phyloP scores from a whole-genome alignment of 139 green algal genomes.

The Closterium sp. region DNA sequence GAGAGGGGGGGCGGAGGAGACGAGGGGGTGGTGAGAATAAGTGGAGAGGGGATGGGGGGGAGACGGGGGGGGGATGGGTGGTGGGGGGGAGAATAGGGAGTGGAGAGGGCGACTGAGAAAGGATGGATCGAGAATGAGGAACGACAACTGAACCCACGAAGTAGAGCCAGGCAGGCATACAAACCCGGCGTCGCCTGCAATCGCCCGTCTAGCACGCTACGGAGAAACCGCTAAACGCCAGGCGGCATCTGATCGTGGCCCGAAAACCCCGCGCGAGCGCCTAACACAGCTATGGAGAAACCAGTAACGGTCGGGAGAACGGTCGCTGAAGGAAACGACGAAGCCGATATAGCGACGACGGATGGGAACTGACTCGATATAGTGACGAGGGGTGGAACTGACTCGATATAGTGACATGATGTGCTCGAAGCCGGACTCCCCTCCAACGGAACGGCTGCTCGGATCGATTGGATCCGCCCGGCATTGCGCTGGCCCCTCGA shows the following conservation, averaged over 20 bases:
- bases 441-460: not conserved
- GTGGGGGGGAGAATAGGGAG: not conserved
- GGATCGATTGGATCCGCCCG: not conserved
- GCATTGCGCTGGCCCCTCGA: not conserved
- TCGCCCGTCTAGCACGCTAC: too few relatives aligned
- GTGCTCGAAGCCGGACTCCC: not conserved
- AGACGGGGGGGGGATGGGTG: too few relatives aligned
- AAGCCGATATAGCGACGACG: not conserved
- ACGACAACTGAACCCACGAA: not conserved
- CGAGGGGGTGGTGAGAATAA: not conserved
- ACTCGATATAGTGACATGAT: not conserved
- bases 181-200: too few relatives aligned
- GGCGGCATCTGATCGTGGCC: too few relatives aligned
- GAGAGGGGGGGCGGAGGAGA: not conserved
- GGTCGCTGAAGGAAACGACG: too few relatives aligned
- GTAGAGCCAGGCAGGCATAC: not conserved
- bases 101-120: not conserved
- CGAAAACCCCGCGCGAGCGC: not conserved
- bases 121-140: too few relatives aligned
- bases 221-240: too few relatives aligned
- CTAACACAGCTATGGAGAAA: not conserved
- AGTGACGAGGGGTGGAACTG: not conserved
- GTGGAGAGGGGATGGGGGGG: too few relatives aligned
- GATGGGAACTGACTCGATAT: not conserved
- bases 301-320: not conserved